Evolutionary conservation across 2,329 filamentous ascomycete genomes (phyloP), one percentile per base, ranked within the genome.

Genomic region (Colletotrichum tropicale): DNA sequence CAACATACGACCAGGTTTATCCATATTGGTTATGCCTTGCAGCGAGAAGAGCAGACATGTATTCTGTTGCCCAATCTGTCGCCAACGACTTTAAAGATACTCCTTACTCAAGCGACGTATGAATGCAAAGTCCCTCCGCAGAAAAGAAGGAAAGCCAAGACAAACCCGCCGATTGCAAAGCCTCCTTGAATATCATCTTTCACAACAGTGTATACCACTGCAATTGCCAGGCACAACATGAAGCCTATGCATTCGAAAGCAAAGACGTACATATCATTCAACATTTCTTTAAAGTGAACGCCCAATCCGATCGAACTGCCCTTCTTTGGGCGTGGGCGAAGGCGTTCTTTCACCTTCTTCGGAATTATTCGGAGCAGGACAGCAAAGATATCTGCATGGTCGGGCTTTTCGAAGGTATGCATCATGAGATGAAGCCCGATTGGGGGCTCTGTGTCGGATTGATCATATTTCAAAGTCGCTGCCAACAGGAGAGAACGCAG

Each of bases 201-300:
- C 4, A 30, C 5, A 16, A 67, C 8, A 13, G 65, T 67, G 10
- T 34, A 67, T 4, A 26, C 13, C 13, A 67, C 24, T 16, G 65
- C n/a, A 10, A 67, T 21, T 10, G 10, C 10, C 18, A 55, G 18
- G 21, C 36, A 67, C 13, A 56, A 18, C n/a, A 67, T 2, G 65
- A 56, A 67, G 10, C 43, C 65, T 12, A 56, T 26, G 38, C 36
- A 67, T 9, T 26, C 43, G 5, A 52, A 67, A 16, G 26, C 15
- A 32, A 56, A 34, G 7, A 67, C 76, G 13, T 16, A 62, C 18
- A 78, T 69, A 73, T 77, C 70, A 70, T 56, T 56, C 4, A 67
- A 5, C 3, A 1, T n/a, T 32, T 67, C 43, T 9, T 16, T 9
- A 6, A 67, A 67, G 0, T 67, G 65, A 0, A 67, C 65, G 0